Base-by-base conservation (phyloP, 2,329 filamentous ascomycete genomes). In the Echinosphaeria canescens region DNA sequence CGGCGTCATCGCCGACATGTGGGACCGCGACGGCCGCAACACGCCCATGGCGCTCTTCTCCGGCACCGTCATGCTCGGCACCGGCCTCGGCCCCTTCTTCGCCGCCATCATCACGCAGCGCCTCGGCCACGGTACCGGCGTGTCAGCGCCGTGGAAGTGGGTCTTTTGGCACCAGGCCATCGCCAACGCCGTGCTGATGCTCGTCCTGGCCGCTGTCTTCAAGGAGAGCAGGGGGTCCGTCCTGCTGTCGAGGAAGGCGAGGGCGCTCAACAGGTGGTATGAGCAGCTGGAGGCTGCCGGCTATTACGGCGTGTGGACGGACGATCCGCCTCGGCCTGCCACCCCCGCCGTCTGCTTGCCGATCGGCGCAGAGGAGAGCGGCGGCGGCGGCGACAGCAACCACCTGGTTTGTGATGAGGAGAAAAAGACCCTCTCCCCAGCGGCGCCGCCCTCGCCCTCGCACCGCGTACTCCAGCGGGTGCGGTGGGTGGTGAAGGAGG, bases 31-130 rank as follows among this genome's bases (percentile, higher is more conserved):
- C 31, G 71, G 78, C 24, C 60, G 85, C 18, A 92, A 93, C 38
- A 81, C 75, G 0, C 78, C 84, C 0, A 92, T 93, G 85, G 74
- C 80, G 0, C 43, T 91, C 0, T 93, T 91, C 45, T 75, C 75
- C n/a, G 79, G 75, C 1, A 56, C 59, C 4, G 82, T 81, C 0
- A 52, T 93, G 1, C 59, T 75, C 8, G 85, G 81, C 1, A 90
- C 81, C 0, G 81, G 81, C 0, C 50, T 75, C 1, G 84, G 82
- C 0, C 82, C 82, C 0, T 42, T 92, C 5, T 52, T 82, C 1
- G 63, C 62, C 4, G 67, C 76, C 1, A 65, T 73, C 24, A 67
- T 93, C 33, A 65, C 73, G 1, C 51, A 75, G 19, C 56, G 65
- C 27, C 57, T 65, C 2, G 59, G 50, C 4, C 13, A 30, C 4